Evolutionary conservation across 345 rosid genomes (phyloP), one percentile per base, ranked within the genome.

Genomic region (Eucalyptus cladocalyx): DNA sequence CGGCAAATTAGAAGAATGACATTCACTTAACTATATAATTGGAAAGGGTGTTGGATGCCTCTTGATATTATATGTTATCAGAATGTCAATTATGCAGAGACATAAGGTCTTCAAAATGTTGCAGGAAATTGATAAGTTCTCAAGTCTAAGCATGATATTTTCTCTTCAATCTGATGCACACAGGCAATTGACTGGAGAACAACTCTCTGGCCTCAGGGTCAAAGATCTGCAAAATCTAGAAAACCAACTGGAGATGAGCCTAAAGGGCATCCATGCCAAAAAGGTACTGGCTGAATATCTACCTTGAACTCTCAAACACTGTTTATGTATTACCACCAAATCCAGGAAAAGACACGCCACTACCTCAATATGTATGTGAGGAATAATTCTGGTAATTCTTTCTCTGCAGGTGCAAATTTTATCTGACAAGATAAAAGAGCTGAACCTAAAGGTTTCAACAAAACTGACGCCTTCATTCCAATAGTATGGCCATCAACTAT

Each of bases 131-230:
- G 83, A 40, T 40, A 76, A 76, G 83, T 40, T 72, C 26, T 72
- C 2, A 3, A 72, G 83, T 72, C 28, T 19, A 72, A 37, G 83
- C 47, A 76, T 76, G 47, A 76, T 76, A 1, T 40, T 76, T 76
- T 76, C 47, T 76, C 47, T 76, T 23, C 17, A 43, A 40, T 51
- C 62, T 58, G 48, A 47, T 18, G 4, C 23, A 62, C 11, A 11
- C 94, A 96, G 98, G 93, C 93, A 95, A 93, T 93, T 96, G 95
- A 95, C 93, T 96, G 98, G 98, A 7, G 95, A 94, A 91, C 95
- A 94, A 90, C 97, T 96, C 90, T 94, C 97, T 54, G 95, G 95
- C 47, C 92, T 96, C 90, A 89, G 87, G 48, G 88, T 91, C 45
- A 88, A 94, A 87, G 95, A 95, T 88, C 90, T 95, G 88, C 95